A percentile compares a stretch with the other conserved stretches of the same genome.
Evolutionary conservation across 1,284 basidiomycete genomes (phyloP).

Genomic region (Ustilago shanxiensis): DNA sequence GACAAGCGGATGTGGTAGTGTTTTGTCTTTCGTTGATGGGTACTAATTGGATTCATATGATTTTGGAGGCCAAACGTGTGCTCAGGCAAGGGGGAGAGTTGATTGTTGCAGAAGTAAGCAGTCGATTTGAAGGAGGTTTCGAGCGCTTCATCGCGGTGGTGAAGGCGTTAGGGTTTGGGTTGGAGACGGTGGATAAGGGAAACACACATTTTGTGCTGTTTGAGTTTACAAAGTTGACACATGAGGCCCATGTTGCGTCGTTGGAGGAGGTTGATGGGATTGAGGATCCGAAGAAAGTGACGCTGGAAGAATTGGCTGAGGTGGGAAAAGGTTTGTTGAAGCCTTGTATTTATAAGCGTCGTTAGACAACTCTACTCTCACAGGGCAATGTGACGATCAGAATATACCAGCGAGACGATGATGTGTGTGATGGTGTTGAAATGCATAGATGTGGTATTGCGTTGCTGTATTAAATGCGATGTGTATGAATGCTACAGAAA

Average conservation of each 20-base stretch:
- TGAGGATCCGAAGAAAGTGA: too few relatives aligned
- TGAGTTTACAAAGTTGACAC: constrained; percentile 50
- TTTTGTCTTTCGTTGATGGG: constrained; percentile 97
- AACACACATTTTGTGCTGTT: constrained; percentile 63
- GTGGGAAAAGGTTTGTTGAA: constrained; percentile 80
- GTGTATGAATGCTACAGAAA: constrained; percentile 1
- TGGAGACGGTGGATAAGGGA: constrained; percentile 75
- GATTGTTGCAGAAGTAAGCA: constrained; percentile 90
- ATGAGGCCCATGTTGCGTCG: not conserved
- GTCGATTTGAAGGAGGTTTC: constrained; percentile 50
- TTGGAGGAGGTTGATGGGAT: too few relatives aligned
- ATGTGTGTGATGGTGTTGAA: too few relatives aligned
- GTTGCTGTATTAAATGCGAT: not conserved
- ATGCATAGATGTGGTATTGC: too few relatives aligned
- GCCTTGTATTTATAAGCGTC: constrained; percentile 95
- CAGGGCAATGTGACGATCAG: not conserved
- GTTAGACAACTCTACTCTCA: constrained; percentile 72
- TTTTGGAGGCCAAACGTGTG: constrained; percentile 89
- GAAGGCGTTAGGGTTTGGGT: constrained; percentile 81
- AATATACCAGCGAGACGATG: too few relatives aligned
- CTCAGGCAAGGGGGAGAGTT: constrained; percentile 83
- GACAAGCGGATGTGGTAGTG: constrained; percentile 88
- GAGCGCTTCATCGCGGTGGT: constrained; percentile 83
- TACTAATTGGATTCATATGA: constrained; percentile 91
- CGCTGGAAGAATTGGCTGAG: constrained; percentile 72